Conservation (phyloP, 441 rosid genomes). For the Erodium trifolium region DNA sequence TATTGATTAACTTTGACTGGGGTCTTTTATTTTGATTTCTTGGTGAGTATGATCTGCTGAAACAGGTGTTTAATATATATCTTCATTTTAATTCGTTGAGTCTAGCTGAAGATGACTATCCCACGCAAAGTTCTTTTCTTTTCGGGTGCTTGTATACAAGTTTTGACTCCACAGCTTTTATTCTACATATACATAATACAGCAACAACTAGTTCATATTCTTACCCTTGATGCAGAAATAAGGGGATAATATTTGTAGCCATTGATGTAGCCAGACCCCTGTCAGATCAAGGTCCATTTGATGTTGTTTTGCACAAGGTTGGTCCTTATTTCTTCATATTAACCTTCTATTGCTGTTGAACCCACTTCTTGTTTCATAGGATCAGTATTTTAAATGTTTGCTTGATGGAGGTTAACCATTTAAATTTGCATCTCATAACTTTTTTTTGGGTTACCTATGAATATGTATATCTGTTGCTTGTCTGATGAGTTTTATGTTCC, state of each 20-base stretch:
- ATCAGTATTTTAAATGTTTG: background rate
- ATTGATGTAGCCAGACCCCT: constrained; percentile 57
- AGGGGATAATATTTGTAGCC: constrained; percentile 66
- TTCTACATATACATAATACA: no score
- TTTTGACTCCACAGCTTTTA: constrained; percentile 10
- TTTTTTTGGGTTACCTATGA: background rate
- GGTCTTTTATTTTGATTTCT: background rate
- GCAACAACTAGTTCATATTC: background rate
- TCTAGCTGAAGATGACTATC: background rate
- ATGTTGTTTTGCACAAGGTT: constrained; percentile 88
- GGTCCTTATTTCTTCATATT: constrained; percentile 16
- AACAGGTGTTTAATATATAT: background rate
- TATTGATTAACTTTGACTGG: background rate
- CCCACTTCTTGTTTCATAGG: background rate
- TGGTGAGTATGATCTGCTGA: background rate
- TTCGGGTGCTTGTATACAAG: background rate
- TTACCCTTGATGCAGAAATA: constrained; percentile 48
- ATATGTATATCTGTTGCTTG: background rate
- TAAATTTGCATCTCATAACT: background rate
- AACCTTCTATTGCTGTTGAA: background rate
- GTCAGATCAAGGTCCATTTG: constrained; percentile 91
- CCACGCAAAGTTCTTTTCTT: background rate
- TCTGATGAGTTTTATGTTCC: constrained; percentile 29
- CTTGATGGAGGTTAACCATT: background rate
- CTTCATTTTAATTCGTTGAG: background rate